Conservation (phyloP, 495 filamentous ascomycete genomes). For the Rhypophila decipiens region DNA sequence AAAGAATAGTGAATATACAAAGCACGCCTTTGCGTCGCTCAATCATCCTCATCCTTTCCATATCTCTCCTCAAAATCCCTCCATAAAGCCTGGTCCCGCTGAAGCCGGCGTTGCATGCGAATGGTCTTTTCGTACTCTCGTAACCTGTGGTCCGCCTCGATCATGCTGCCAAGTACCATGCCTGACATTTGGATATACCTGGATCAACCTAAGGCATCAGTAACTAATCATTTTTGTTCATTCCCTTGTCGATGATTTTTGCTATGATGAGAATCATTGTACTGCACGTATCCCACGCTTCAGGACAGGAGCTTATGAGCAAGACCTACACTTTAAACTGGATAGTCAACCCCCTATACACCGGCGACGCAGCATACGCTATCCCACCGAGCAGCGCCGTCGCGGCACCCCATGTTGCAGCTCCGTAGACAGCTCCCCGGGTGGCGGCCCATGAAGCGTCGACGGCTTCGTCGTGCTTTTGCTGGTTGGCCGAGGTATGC, state of each 20-base stretch:
- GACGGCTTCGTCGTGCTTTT: slow-evolving; percentile 50
- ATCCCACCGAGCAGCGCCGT: slow-evolving; percentile 49
- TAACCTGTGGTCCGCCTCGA: slow-evolving; percentile 74
- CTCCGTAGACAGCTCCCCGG: slow-evolving; percentile 54
- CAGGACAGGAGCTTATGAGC: not conserved
- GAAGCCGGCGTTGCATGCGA: slow-evolving; percentile 57
- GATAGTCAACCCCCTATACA: slow-evolving; percentile 76
- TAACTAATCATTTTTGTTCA: not conserved
- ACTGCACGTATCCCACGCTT: not conserved
- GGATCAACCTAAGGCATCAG: not conserved
- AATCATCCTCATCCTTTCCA: slow-evolving; percentile 30
- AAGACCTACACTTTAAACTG: slow-evolving; percentile 78
- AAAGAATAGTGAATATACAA: too few relatives aligned
- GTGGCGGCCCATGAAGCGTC: slow-evolving; percentile 56
- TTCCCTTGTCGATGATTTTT: not conserved
- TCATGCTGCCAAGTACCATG: slow-evolving; percentile 79
- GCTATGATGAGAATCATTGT: not conserved
- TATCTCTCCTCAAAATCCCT: slow-evolving; percentile 39
- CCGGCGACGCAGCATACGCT: slow-evolving; percentile 55
- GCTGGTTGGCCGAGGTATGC: slow-evolving; percentile 25
- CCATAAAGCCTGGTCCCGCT: slow-evolving; percentile 59
- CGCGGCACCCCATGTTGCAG: slow-evolving; percentile 59
- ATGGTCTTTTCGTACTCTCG: slow-evolving; percentile 58
- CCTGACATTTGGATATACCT: slow-evolving; percentile 80
- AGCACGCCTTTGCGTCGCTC: too few relatives aligned